Evolutionary conservation across 2,329 filamentous ascomycete genomes (phyloP).

Genomic region (Lecanoromycetidae sp.): DNA sequence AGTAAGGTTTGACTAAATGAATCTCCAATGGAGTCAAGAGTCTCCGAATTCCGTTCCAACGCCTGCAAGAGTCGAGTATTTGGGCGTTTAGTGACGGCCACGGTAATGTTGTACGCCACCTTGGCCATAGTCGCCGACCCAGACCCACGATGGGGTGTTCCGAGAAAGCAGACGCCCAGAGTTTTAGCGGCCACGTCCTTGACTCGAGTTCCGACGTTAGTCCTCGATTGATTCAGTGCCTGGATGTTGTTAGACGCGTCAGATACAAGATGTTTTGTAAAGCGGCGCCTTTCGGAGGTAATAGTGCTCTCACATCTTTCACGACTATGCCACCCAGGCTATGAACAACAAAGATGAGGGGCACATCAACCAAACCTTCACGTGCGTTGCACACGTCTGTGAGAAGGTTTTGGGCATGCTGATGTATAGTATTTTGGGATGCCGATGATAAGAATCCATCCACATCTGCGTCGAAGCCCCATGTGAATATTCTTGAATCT

Average conservation of each 20-base stretch:
- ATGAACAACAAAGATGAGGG: slow-evolving; percentile 16
- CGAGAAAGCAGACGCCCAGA: slow-evolving; percentile 13
- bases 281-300: too few relatives aligned
- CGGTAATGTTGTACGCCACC: slow-evolving; percentile 11
- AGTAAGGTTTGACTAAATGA: slow-evolving; percentile 14
- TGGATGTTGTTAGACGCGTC: neutral
- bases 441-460: slow-evolving; percentile 12
- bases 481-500: slow-evolving; percentile 14
- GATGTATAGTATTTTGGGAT: slow-evolving; percentile 13
- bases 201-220: slow-evolving; percentile 9
- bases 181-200: slow-evolving; percentile 14
- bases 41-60: slow-evolving; percentile 15
- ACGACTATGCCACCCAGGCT: slow-evolving; percentile 18
- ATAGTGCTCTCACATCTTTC: slow-evolving; percentile 7
- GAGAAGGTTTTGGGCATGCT: slow-evolving; percentile 14
- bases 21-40: slow-evolving; percentile 13
- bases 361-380: neutral
- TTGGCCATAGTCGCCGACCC: slow-evolving; percentile 15
- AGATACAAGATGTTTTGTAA: neutral
- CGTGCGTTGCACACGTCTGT: slow-evolving; percentile 9
- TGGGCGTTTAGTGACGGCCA: slow-evolving; percentile 7
- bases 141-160: slow-evolving; percentile 17
- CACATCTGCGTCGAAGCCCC: slow-evolving; percentile 17
- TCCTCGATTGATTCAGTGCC: slow-evolving; percentile 13
- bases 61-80: slow-evolving; percentile 15